Percentiles rank a stretch among this genome's conserved stretches.
These are phyloP conservation scores for Talaromyces sp. DNA, from an alignment of 2,329 filamentous ascomycete species.

Conservation along the genomic window DNA sequence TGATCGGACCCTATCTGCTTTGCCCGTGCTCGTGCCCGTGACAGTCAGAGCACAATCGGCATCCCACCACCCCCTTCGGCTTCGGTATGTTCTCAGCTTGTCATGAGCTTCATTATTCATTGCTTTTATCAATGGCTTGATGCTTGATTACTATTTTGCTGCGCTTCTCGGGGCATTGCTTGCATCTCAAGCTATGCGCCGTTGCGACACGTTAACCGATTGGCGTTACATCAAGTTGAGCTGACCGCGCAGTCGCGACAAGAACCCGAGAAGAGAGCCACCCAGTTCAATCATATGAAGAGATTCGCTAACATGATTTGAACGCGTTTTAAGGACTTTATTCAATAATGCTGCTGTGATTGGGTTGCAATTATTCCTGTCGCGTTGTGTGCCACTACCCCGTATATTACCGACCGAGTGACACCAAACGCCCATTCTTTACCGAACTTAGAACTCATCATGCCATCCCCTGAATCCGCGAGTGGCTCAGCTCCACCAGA, in stretches of 20 bases:
- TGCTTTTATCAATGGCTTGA: constrained; percentile 3
- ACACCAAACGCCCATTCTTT: constrained; percentile 5
- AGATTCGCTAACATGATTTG: not conserved
- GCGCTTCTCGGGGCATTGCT: not conserved
- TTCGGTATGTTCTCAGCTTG: constrained; percentile 22
- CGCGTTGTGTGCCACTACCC: constrained; percentile 26
- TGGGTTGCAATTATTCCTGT: constrained; percentile 22
- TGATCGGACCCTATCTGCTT: constrained; percentile 2
- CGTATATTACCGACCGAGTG: constrained; percentile 25
- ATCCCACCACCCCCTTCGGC: constrained; percentile 19
- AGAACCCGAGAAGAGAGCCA: not conserved
- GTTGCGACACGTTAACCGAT: constrained; percentile 25
- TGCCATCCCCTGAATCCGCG: constrained; percentile 40
- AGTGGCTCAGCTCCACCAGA: constrained; percentile 26
- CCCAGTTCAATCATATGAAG: not conserved
- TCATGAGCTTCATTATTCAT: constrained; percentile 1
- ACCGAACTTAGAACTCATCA: constrained; percentile 19
- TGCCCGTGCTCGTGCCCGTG: not conserved
- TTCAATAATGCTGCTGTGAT: constrained; percentile 38
- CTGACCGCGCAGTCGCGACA: constrained; percentile 16
- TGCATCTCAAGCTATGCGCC: constrained; percentile 12
- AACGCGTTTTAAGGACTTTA: constrained; percentile 6
- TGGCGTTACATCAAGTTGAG: constrained; percentile 7
- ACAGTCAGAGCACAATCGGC: constrained; percentile 13
- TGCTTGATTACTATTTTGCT: constrained; percentile 1